A percentile compares a stretch with the other conserved stretches of the same genome.
phyloP scores from a whole-genome alignment of 2,329 filamentous ascomycete species.

The Pseudogymnoascus sp. region DNA sequence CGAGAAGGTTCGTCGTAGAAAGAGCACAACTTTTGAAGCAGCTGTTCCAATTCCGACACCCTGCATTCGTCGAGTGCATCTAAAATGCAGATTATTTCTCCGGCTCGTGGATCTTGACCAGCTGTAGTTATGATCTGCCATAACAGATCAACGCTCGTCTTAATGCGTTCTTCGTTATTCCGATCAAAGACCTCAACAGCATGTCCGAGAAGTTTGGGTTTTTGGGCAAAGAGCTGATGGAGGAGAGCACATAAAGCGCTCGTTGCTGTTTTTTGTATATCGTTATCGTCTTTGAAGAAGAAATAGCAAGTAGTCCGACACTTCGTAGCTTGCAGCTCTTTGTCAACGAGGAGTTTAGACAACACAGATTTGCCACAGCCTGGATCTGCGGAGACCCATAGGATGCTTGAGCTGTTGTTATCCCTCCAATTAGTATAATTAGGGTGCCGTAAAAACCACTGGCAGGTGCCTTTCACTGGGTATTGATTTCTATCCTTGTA shows the following conservation, averaged over 20 bases:
- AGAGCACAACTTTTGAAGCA: slow-evolving; percentile 16
- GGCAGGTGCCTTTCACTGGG: slow-evolving; percentile 26
- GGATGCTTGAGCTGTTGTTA: slow-evolving; percentile 21
- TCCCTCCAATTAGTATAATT: slow-evolving; percentile 28
- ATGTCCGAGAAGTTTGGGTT: slow-evolving; percentile 28
- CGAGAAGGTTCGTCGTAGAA: slow-evolving; percentile 4
- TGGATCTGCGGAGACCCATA: slow-evolving; percentile 35
- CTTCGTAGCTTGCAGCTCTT: slow-evolving; percentile 18
- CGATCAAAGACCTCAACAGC: slow-evolving; percentile 24
- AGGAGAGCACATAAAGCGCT: slow-evolving; percentile 36
- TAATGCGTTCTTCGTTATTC: slow-evolving; percentile 25
- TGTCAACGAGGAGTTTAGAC: slow-evolving; percentile 30
- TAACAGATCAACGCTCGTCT: slow-evolving; percentile 21
- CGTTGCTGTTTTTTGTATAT: slow-evolving; percentile 30
- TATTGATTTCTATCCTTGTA: slow-evolving; percentile 27
- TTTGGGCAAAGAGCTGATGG: slow-evolving; percentile 33
- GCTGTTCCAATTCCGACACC: slow-evolving; percentile 21
- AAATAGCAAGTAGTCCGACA: slow-evolving; percentile 33
- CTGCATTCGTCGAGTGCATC: slow-evolving; percentile 36
- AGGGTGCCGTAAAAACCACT: slow-evolving; percentile 30
- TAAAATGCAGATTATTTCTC: slow-evolving; percentile 30
- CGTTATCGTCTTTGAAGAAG: slow-evolving; percentile 35
- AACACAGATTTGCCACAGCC: slow-evolving; percentile 36
- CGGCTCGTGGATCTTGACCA: slow-evolving; percentile 23
- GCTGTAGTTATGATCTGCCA: slow-evolving; percentile 31